Evolutionary conservation across 495 filamentous ascomycete genomes (phyloP), one percentile per base, ranked within the genome.

Genomic region (Viridothelium virens): DNA sequence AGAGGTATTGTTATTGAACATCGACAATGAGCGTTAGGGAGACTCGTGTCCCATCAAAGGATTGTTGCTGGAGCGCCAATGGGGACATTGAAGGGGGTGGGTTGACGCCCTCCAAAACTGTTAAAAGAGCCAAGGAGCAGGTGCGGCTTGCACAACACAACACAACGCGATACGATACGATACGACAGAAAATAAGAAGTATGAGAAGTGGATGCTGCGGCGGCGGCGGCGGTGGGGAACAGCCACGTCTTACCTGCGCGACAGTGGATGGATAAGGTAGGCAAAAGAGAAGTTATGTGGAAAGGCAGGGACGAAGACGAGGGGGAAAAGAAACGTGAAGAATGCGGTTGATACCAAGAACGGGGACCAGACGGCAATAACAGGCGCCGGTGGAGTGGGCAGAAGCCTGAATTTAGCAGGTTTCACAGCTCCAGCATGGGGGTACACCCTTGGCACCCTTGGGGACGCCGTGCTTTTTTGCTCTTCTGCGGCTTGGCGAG

Each of bases 61-160:
- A 59, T 59, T 59, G 53, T 14, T 59, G 53, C 53, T 59, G 53
- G 31, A 59, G 53, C 53, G 53, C n/a, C 53, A 59, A 36, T 59
- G 53, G 11, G 53, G 11, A 59, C 53, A 59, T 59, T 59, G 53
- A 59, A 34, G 53, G 53, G 14, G 31, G 14, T 36, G 53, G 31
- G 18, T 10, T 36, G 6, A 18, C 25, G 53, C 6, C 11, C 48
- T 18, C 48, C 48, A 12, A 18, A 18, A 53, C 10, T 53, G 53
- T 9, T 59, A 34, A 9, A 14, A 59, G 36, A 36, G n/a, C 14
- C 5, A 9, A 36, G 5, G 25, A 36, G 31, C 53, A 59, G 31
- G 18, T 59, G 25, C 53, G 31, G 53, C 53, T 33, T 59, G 53
- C 53, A 59, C 53, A 59, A 36, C 7, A 59, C 53, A 18, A 59